These are phyloP conservation scores for Claviceps sp. DNA, from an alignment of 2,329 filamentous ascomycete species.

Conservation along the genomic window DNA sequence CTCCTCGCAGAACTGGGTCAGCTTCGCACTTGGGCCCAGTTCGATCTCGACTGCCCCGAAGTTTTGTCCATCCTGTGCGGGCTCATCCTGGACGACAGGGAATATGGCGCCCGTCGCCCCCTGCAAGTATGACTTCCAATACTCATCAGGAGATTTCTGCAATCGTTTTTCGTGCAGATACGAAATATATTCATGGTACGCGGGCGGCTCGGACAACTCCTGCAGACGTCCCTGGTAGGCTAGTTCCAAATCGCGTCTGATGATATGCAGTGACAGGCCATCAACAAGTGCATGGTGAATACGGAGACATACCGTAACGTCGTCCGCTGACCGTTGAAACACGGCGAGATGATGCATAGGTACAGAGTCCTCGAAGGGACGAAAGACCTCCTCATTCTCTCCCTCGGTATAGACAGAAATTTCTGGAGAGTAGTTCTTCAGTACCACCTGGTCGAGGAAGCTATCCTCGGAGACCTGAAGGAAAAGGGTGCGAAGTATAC, in stretches of 20 bases:
- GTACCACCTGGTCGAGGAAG: not conserved
- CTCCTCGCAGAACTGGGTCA: conserved; percentile 20
- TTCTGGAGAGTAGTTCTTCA: not conserved
- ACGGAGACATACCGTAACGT: conserved; percentile 15
- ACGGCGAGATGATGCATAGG: not conserved
- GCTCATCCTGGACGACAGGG: not conserved
- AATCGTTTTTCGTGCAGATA: not conserved
- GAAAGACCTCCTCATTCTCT: not conserved
- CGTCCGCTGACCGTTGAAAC: not conserved
- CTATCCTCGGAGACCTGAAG: not conserved
- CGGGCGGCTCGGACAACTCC: not conserved
- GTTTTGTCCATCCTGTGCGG: not conserved
- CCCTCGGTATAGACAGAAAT: not conserved
- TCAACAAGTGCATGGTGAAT: conserved; percentile 22
- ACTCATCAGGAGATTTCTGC: not conserved
- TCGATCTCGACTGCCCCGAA: not conserved
- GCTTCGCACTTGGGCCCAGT: not conserved
- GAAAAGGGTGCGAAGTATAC: conserved; percentile 4
- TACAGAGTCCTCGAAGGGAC: not conserved
- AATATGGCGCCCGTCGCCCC: not conserved
- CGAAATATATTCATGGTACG: not conserved
- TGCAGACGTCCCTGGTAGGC: not conserved
- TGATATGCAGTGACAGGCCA: conserved; percentile 14
- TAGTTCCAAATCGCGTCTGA: conserved; percentile 2
- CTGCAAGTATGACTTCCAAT: conserved; percentile 4